Evolutionary conservation across 1,284 basidiomycete species (phyloP).

Genomic region (Moniliophthora roreri): DNA sequence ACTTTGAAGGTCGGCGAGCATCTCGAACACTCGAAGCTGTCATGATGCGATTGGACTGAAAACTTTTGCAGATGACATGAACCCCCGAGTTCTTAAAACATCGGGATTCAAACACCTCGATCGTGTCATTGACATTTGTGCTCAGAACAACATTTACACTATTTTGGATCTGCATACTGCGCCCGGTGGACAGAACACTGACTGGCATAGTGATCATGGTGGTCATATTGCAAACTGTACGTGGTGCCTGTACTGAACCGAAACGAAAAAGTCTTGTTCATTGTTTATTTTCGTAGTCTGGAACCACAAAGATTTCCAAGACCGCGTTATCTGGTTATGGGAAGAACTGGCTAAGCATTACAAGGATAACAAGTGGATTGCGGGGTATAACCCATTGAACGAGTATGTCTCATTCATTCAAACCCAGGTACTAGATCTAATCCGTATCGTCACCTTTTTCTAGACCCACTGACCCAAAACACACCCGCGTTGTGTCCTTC

Average conservation of each 20-base stretch:
- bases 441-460: neutral
- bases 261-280: neutral
- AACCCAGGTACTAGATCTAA: neutral
- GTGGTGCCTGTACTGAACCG: neutral
- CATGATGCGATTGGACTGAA: neutral
- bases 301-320: slow-evolving; percentile 71
- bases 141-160: slow-evolving; percentile 54
- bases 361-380: slow-evolving; percentile 61
- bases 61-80: slow-evolving; percentile 51
- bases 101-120: slow-evolving; percentile 60
- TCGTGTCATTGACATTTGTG: slow-evolving; percentile 50
- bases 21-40: neutral
- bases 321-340: slow-evolving; percentile 64
- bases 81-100: slow-evolving; percentile 59
- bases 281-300: slow-evolving; percentile 37
- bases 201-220: slow-evolving; percentile 55
- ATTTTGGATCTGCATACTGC: slow-evolving; percentile 57
- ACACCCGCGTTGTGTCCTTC: slow-evolving; percentile 48
- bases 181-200: slow-evolving; percentile 56
- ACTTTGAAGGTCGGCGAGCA: slow-evolving; percentile 59
- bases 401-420: slow-evolving; percentile 49
- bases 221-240: slow-evolving; percentile 51
- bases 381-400: slow-evolving; percentile 70
- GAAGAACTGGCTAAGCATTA: slow-evolving; percentile 60
- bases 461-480: slow-evolving; percentile 49